A percentile compares a stretch with the other conserved stretches of the same genome.
Evolutionary conservation across 192 early-diverging fungal species (phyloP).

Genomic region (Umbelopsis sp.): DNA sequence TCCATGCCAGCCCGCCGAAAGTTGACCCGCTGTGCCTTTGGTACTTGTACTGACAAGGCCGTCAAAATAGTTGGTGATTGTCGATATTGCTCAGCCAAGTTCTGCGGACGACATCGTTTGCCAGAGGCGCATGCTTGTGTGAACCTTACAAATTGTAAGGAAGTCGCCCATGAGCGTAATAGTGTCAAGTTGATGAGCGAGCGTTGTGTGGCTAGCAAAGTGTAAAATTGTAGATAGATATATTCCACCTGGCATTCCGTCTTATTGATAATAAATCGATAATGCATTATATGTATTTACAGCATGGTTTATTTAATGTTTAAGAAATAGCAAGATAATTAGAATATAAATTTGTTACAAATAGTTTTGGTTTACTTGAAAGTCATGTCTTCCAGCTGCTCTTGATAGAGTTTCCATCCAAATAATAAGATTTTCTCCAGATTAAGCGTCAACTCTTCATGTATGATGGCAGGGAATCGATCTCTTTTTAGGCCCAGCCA

Average conservation of each 20-base stretch:
- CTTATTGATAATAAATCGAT: neutral
- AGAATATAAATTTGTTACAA: neutral
- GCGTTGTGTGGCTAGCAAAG: conserved; percentile 74
- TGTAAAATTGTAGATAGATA: conserved; percentile 43
- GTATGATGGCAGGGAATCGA: conserved; percentile 47
- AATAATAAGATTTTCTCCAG: conserved; percentile 42
- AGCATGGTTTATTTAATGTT: neutral
- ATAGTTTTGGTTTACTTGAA: neutral
- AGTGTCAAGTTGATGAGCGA: conserved; percentile 65
- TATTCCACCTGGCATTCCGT: neutral
- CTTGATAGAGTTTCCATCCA: conserved; percentile 25
- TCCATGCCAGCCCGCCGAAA: conserved; percentile 17
- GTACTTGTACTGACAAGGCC: conserved; percentile 49
- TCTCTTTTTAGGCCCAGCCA: conserved; percentile 52
- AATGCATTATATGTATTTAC: conserved; percentile 6
- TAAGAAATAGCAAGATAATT: neutral
- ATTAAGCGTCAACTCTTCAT: conserved; percentile 45
- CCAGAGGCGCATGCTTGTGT: conserved; percentile 76
- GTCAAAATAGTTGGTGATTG: conserved; percentile 78
- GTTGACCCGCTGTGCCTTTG: conserved; percentile 45
- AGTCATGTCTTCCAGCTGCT: conserved; percentile 14
- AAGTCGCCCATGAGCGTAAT: conserved; percentile 60
- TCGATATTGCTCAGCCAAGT: conserved; percentile 62
- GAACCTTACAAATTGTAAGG: conserved; percentile 63
- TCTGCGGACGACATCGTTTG: conserved; percentile 72